phyloP scores from a whole-genome alignment of 108 stramenopile genomes.

The Mediolabrus comicus region DNA sequence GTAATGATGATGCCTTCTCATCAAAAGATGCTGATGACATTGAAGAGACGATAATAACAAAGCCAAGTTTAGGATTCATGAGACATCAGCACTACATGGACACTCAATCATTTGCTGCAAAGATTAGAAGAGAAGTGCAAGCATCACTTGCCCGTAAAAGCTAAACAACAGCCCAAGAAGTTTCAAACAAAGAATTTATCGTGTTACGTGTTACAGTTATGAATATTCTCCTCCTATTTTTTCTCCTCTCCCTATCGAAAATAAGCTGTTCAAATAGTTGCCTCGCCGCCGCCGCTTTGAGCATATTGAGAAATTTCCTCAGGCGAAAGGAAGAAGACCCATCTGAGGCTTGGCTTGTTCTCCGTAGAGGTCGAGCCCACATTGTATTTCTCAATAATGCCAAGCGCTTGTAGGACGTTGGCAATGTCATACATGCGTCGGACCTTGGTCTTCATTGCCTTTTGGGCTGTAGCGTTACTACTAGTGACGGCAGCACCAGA shows the following conservation, averaged over 20 bases:
- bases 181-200: too few species aligned
- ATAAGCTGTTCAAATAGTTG: too few species aligned
- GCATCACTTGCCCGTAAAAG: neutral
- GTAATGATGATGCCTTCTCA: too few species aligned
- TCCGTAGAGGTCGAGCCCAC: constrained; percentile 23
- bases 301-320: constrained; percentile 26
- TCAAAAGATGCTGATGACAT: too few species aligned
- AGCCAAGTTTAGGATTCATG: neutral
- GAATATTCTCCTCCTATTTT: neutral
- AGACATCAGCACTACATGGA: neutral
- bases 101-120: neutral
- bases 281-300: constrained; percentile 2
- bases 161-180: too few species aligned
- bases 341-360: constrained; percentile 61
- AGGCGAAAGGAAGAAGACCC: constrained; percentile 54
- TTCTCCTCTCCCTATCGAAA: neutral
- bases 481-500: constrained; percentile 2
- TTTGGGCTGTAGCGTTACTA: constrained; percentile 25
- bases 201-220: constrained; percentile 5
- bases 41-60: too few species aligned
- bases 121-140: neutral
- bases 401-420: constrained; percentile 84
- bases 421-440: constrained; percentile 97
- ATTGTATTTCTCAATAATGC: constrained; percentile 77
- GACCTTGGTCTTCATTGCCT: constrained; percentile 87